Percentiles rank a stretch among this genome's conserved stretches.
phyloP scores from a whole-genome alignment of 2,329 filamentous ascomycete species.

The Elsinoe batatas region DNA sequence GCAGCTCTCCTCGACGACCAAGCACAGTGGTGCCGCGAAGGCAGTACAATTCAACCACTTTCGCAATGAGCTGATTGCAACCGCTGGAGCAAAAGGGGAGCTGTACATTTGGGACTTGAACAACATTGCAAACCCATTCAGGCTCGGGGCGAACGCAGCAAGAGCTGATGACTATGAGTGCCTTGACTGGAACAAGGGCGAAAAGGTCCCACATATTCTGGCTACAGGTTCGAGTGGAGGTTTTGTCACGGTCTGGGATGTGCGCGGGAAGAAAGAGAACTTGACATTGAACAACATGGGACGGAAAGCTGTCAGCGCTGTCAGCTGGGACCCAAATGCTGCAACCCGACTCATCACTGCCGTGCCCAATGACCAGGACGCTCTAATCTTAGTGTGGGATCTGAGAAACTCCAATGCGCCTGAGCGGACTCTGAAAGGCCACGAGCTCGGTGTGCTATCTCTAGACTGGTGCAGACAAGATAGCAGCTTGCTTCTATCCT shows the following conservation, averaged over 20 bases:
- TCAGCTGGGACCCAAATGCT: slow-evolving; percentile 93
- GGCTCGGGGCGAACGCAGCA: slow-evolving; percentile 76
- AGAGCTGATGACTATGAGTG: slow-evolving; percentile 93
- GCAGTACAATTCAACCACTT: slow-evolving; percentile 93
- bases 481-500: slow-evolving; percentile 77
- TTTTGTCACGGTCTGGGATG: slow-evolving; percentile 96
- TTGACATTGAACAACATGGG: slow-evolving; percentile 83
- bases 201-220: slow-evolving; percentile 87
- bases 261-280: slow-evolving; percentile 96
- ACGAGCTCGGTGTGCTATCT: slow-evolving; percentile 87
- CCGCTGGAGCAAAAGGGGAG: slow-evolving; percentile 88
- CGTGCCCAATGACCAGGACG: slow-evolving; percentile 78
- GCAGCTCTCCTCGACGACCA: slow-evolving; percentile 75
- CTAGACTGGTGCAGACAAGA: slow-evolving; percentile 94
- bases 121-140: slow-evolving; percentile 77
- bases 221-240: slow-evolving; percentile 88
- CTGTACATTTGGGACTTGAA: slow-evolving; percentile 93
- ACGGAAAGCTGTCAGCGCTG: slow-evolving; percentile 85
- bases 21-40: slow-evolving; percentile 89
- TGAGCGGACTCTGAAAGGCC: slow-evolving; percentile 77
- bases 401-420: slow-evolving; percentile 92
- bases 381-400: slow-evolving; percentile 88
- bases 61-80: slow-evolving; percentile 82
- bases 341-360: slow-evolving; percentile 89
- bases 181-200: slow-evolving; percentile 82